Conservation (phyloP, 352 stramenopile genomes). For the Phytophthora capsici region DNA sequence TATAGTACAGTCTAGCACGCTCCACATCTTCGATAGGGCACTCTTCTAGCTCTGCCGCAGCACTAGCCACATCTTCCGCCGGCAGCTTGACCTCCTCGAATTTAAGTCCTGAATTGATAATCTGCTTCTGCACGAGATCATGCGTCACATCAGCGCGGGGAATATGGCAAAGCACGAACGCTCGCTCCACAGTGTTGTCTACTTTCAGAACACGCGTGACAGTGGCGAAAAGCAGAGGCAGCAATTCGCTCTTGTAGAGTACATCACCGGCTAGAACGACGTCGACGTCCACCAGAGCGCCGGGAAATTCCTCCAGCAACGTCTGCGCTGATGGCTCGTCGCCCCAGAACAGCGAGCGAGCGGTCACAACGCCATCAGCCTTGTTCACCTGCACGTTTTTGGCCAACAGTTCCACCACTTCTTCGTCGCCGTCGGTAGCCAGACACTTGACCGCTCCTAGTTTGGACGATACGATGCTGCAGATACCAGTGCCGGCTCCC, state of each 20-base stretch:
- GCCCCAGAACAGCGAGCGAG: conserved; percentile 62
- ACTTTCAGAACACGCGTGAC: conserved; percentile 42
- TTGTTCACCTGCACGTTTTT: conserved; percentile 62
- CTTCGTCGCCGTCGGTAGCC: conserved; percentile 72
- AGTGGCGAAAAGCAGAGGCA: conserved; percentile 71
- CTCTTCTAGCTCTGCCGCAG: conserved; percentile 45
- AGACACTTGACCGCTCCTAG: conserved; percentile 54
- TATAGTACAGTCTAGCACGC: conserved; percentile 65
- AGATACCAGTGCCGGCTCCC: conserved; percentile 74
- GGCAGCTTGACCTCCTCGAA: conserved; percentile 46
- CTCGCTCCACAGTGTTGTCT: conserved; percentile 18
- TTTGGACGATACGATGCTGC: conserved; percentile 69
- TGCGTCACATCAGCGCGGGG: conserved; percentile 77
- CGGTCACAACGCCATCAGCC: conserved; percentile 27
- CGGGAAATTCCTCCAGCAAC: conserved; percentile 39
- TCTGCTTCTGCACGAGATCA: conserved; percentile 53
- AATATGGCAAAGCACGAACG: conserved; percentile 74
- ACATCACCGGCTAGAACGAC: conserved; percentile 78
- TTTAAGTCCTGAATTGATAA: conserved; percentile 46
- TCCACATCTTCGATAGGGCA: conserved; percentile 63
- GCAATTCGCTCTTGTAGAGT: conserved; percentile 75
- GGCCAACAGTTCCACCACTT: conserved; percentile 55
- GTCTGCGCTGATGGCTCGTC: conserved; percentile 48
- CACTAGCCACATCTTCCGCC: conserved; percentile 28
- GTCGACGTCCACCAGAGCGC: conserved; percentile 43